phyloP scores from a whole-genome alignment of 208 protist species.

The Acanthamoeba culbertsoni region DNA sequence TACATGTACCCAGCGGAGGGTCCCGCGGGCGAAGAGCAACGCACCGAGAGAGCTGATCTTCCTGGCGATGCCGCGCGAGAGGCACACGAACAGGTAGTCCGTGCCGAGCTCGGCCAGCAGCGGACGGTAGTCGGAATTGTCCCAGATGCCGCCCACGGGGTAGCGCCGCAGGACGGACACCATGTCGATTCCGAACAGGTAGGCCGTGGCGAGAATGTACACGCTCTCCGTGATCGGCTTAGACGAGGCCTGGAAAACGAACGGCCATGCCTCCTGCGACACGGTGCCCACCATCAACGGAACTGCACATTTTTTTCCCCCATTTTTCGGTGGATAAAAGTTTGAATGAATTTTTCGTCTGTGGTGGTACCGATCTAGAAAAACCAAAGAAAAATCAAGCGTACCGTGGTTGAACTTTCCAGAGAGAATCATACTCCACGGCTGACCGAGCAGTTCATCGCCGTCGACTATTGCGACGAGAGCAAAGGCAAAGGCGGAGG shows the following conservation, averaged over 20 bases:
- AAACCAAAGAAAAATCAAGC: neutral
- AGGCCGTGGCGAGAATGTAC: neutral
- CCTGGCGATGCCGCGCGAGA: neutral
- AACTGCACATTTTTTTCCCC: no score
- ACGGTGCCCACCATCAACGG: conserved; percentile 61
- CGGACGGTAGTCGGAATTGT: conserved; percentile 27
- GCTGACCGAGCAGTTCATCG: conserved; percentile 33
- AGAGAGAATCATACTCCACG: conserved; percentile 4
- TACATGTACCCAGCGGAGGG: no score
- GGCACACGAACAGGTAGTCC: conserved; percentile 67
- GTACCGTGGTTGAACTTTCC: conserved; percentile 29
- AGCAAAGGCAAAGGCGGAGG: neutral
- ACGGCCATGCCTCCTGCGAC: conserved; percentile 44
- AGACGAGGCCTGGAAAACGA: conserved; percentile 48
- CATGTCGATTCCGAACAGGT: conserved; percentile 40
- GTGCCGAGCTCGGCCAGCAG: conserved; percentile 52
- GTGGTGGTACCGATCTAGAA: neutral
- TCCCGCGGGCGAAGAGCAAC: no score
- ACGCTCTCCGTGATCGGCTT: neutral
- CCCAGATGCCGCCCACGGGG: neutral
- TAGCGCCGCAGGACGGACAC: neutral
- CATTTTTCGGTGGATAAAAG: no score
- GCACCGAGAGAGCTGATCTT: neutral
- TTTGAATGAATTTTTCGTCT: neutral
- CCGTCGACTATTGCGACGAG: conserved; percentile 24